Conservation (phyloP, 345 rosid genomes). For the Linum usitatissimum region DNA sequence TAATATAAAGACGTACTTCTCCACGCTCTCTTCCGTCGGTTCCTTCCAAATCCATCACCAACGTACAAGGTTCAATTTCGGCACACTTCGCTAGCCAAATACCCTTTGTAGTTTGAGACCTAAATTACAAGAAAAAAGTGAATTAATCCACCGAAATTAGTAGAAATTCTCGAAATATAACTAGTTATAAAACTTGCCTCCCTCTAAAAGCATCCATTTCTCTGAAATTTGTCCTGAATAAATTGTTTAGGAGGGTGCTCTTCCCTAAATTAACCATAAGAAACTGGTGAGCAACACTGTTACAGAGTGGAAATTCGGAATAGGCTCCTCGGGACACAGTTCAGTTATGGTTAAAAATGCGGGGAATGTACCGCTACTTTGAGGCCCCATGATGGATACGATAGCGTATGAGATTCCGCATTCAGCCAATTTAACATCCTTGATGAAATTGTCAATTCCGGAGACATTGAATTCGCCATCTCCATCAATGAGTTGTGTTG, state of each 20-base stretch:
- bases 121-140: constrained; percentile 19
- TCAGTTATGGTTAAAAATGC: too few species aligned
- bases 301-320: too few species aligned
- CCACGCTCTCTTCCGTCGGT: constrained; percentile 99
- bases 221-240: constrained; percentile 81
- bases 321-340: too few species aligned
- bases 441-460: constrained; percentile 67
- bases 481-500: constrained; percentile 92
- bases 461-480: constrained; percentile 61
- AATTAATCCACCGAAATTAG: neutral
- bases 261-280: constrained; percentile 48
- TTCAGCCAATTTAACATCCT: constrained; percentile 60
- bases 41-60: constrained; percentile 98
- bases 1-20: constrained; percentile 40
- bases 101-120: constrained; percentile 98
- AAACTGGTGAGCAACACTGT: constrained; percentile 4
- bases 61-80: constrained; percentile 86
- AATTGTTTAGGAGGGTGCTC: constrained; percentile 86
- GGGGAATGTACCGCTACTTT: constrained; percentile 66
- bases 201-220: constrained; percentile 99
- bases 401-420: constrained; percentile 92
- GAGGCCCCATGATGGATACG: constrained; percentile 99
- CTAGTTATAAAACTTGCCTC: constrained; percentile 41
- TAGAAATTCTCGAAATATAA: neutral
- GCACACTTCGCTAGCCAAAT: constrained; percentile 87